Base-by-base conservation (phyloP, 225 moss, liverwort and hornwort genomes). In the Bryoerythrophyllum caledonicum region DNA sequence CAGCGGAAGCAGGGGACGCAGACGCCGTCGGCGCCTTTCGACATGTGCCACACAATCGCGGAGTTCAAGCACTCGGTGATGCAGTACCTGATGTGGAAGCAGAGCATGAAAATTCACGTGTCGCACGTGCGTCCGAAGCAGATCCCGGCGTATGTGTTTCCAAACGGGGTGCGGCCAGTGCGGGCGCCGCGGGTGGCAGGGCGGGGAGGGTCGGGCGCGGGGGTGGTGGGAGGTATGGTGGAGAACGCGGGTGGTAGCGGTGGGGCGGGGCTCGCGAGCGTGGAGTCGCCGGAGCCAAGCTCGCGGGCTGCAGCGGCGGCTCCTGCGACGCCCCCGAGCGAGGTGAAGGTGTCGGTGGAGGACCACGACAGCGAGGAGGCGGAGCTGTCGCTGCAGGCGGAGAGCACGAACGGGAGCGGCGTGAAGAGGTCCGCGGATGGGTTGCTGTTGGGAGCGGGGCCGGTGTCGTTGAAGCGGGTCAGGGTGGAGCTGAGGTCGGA, bases 71-170 rank as follows among this genome's bases (percentile, higher is more conserved):
- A 90, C 64, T 85, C 94, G 6, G 97, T 99, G 52, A 86, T 84
- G 53, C 43, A 76, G 76, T 87, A 92, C 86, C 89, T 89, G 63
- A 80, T 94, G 85, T 93, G 94, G 90, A 99, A 90, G 80, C 86
- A 84, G 64, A 89, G 88, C 48, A 99, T 99, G 97, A 87, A 90
- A 60, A 86, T 99, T 57, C 85, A 89, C 78, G 97, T 99, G 7
- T 93, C 91, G 24, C 97, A 99, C 76, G 97, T 99, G 43, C 90
- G 89, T 23, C 88, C 92, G 25, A 99, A 91, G 85, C 94, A 93
- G 78, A 91, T 99, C 48, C 97, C 97, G 0, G 70, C 82, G 9
- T 99, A 93, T 82, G 97, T 99, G 26, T 99, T 99, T 54, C 94
- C 97, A 1, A 83, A 85, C 37, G 91, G 96, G 2, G 80, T 91